Base-by-base conservation (phyloP, 2,329 filamentous ascomycete species). In the Hymenoscyphus repandus region DNA sequence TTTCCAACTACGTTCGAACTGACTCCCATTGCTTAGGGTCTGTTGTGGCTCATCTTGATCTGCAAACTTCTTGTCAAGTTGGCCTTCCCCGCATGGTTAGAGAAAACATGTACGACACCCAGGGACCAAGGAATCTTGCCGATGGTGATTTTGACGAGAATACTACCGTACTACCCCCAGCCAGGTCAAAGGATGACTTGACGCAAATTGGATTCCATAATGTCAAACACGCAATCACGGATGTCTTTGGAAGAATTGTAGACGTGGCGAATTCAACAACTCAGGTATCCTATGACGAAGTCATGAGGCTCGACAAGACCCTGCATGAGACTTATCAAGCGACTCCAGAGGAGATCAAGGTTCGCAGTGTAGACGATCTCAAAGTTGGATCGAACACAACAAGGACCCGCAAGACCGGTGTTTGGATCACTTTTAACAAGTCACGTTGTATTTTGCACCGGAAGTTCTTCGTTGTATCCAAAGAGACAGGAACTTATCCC, bases 41-140 rank as follows among this genome's bases (percentile, higher is more conserved):
- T 52, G 67, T 77, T 52, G 72, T 74, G 11, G 66, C 72, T 15
- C 78, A 83, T 61, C 71, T 85, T 37, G 85, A 88, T 62, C 66
- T 82, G 6, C 65, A 86, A 3, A 81, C 84, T 32, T 79, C 81
- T 1, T 85, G 84, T 60, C 82, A 87, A 62, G 74, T 86, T 51
- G 84, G 84, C 1, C 71, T 88, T 49, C 84, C 85, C 1, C 77
- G 77, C 60, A 83, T 87, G 80, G 73, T 87, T 45, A 75, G 79
- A 51, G 74, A 77, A 31, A 76, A 79, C 27, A 81, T 85, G 55
- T 79, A 75, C 45, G 85, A 88, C 59, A 83, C 81, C 0, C 68
- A 74, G 3, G 64, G 81, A 13, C 83, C 83, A 12, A 72, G 73
- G 20, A 86, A 86, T 62, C 64, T 87, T 34, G 72, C 78, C 37